Percentiles rank a stretch among this genome's conserved stretches.
Conservation (phyloP, 495 filamentous ascomycete genomes). For the Penicilliopsis zonata region DNA sequence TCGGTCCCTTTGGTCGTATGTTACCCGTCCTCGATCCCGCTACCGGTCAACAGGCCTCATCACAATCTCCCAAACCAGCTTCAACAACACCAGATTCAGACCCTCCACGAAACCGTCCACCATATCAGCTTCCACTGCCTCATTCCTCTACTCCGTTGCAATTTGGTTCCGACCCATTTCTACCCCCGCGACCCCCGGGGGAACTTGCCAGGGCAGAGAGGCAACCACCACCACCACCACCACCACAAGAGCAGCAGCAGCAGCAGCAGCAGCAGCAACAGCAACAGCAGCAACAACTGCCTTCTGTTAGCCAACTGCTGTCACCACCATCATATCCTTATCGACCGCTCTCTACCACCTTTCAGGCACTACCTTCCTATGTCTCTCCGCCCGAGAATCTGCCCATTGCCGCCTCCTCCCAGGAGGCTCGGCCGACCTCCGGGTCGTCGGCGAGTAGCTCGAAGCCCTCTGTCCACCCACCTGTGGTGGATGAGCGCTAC, state of each 20-base stretch:
- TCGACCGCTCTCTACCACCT: no score
- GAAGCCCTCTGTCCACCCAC: slow-evolving; percentile 20
- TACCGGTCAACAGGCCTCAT: no score
- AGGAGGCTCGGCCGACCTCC: no score
- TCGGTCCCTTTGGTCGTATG: slow-evolving; percentile 38
- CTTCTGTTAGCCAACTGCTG: slow-evolving; percentile 36
- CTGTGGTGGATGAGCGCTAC: slow-evolving; percentile 35
- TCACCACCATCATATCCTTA: slow-evolving; percentile 26
- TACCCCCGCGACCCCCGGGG: slow-evolving; percentile 20
- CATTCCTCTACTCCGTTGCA: slow-evolving; percentile 26
- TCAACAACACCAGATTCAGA: slow-evolving; percentile 19
- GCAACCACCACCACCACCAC: slow-evolving; percentile 11
- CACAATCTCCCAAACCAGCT: no score
- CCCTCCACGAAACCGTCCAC: slow-evolving; percentile 23
- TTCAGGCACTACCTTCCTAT: slow-evolving; percentile 4
- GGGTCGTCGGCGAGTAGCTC: no score
- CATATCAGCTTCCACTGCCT: slow-evolving; percentile 41
- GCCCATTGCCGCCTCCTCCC: no score
- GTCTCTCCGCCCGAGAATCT: slow-evolving; percentile 11
- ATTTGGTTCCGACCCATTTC: slow-evolving; percentile 30
- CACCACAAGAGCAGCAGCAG: no score
- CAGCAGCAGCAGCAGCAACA: no score
- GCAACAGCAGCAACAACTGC: slow-evolving; percentile 28
- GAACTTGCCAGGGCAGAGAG: no score
- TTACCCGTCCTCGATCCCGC: slow-evolving; percentile 26